These are phyloP conservation scores for Polyporus arcularius DNA, from an alignment of 768 basidiomycete species.

Conservation along the genomic window DNA sequence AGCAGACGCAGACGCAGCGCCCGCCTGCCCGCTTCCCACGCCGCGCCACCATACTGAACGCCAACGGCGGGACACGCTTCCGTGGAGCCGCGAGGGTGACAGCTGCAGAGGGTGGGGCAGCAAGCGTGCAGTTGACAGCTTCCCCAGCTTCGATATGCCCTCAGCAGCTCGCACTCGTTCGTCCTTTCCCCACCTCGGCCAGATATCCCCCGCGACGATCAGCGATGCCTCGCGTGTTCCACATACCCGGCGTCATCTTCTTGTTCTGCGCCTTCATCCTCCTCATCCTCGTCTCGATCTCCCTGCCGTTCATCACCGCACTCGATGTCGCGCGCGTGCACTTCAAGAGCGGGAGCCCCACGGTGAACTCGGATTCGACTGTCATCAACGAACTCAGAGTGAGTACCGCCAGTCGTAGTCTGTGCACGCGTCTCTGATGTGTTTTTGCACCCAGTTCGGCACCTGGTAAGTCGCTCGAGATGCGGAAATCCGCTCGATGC, in stretches of 20 bases:
- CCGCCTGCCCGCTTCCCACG: too few relatives aligned
- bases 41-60: too few relatives aligned
- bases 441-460: conserved; percentile 52
- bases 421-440: neutral
- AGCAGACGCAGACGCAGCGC: too few relatives aligned
- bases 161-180: neutral
- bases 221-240: conserved; percentile 39
- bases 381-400: conserved; percentile 54
- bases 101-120: too few relatives aligned
- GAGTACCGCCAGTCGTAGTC: conserved; percentile 31
- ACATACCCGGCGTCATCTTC: conserved; percentile 60
- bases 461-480: conserved; percentile 53
- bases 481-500: neutral
- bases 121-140: neutral
- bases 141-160: neutral
- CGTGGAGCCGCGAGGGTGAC: too few relatives aligned
- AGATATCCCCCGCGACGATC: neutral
- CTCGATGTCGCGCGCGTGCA: conserved; percentile 67
- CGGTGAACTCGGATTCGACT: conserved; percentile 20
- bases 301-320: conserved; percentile 65
- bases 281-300: conserved; percentile 67
- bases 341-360: conserved; percentile 39
- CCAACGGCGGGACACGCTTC: too few relatives aligned
- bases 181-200: neutral
- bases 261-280: conserved; percentile 65